Evolutionary conservation across 2,329 filamentous ascomycete species (phyloP), one percentile per base, ranked within the genome.

Genomic region (Curvularia spicifera): DNA sequence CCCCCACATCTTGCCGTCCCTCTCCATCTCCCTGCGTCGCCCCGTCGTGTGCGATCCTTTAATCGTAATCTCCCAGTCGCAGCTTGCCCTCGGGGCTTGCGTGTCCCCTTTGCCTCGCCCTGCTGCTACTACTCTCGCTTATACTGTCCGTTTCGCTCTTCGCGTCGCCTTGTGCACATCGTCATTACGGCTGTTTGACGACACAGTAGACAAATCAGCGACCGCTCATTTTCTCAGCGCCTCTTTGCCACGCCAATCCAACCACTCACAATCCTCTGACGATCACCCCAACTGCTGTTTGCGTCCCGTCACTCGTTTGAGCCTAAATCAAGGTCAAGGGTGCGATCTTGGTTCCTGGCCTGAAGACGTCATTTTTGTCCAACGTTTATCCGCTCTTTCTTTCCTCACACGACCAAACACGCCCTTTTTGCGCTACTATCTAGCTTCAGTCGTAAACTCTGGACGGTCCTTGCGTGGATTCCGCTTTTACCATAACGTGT

Each of bases 291-390:
- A 51, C 46, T 54, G 26, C 37, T 49, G 33, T 22, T 39, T 37
- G 42, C 45, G 31, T 33, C 52, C 35, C 35, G 43, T 42, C 51
- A 37, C 44, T 53, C 35, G 49, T 52, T 53, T 31, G 40, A 47
- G 26, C 42, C 22, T 31, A 26, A 44, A 43, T 43, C 40, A 47
- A n/a, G 31, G 48, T 26, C 48, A 45, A 57, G 53, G 56, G 45
- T 50, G 40, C 33, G 33, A 50, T 53, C 58, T 64, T 60, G 57
- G 33, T 64, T 65, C 67, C 60, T 60, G 45, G 48, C 37, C 53
- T 7, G 29, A 43, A 57, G 56, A 71, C 69, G 69, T 69, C 69
- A 71, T 70, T 48, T 48, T 68, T 46, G 33, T 44, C 31, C 54
- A 62, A 51, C 28, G 44, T 55, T 58, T 55, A 49, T 40, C 51